Conservation (phyloP, 352 stramenopile species). For the Phytophthora parvispora region DNA sequence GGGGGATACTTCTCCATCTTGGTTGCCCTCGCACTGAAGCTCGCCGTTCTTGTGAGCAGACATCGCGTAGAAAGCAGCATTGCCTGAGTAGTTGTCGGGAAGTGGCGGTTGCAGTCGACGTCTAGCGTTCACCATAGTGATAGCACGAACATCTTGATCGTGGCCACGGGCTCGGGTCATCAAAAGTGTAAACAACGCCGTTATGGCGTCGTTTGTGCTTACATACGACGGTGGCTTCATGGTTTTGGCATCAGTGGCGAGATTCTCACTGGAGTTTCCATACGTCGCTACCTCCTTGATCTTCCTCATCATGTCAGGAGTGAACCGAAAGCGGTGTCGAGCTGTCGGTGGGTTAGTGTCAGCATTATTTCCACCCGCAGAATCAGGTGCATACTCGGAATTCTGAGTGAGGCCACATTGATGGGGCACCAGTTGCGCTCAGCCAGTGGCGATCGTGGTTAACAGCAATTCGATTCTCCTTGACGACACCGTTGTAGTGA, state of each 20-base stretch:
- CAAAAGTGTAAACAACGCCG: slow-evolving; percentile 54
- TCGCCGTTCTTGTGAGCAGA: slow-evolving; percentile 42
- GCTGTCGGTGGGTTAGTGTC: slow-evolving; percentile 13
- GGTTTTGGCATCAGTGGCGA: too few species aligned
- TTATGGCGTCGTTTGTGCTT: slow-evolving; percentile 64
- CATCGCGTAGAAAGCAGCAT: slow-evolving; percentile 64
- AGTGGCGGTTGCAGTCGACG: slow-evolving; percentile 50
- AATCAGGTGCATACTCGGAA: too few species aligned
- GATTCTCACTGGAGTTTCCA: too few species aligned
- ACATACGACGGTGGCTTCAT: slow-evolving; percentile 39
- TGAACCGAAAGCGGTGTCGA: slow-evolving; percentile 55
- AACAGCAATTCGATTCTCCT: slow-evolving; percentile 33
- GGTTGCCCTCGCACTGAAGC: slow-evolving; percentile 19
- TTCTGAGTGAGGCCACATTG: slow-evolving; percentile 47
- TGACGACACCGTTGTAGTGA: slow-evolving; percentile 49
- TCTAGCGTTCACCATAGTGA: slow-evolving; percentile 60
- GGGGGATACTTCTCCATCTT: neutral
- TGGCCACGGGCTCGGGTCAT: slow-evolving; percentile 61
- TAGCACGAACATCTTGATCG: slow-evolving; percentile 49
- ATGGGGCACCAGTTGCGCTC: slow-evolving; percentile 12
- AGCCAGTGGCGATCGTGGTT: slow-evolving; percentile 56
- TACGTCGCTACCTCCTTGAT: slow-evolving; percentile 50
- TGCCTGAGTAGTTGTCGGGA: slow-evolving; percentile 55
- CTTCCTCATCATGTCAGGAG: slow-evolving; percentile 40
- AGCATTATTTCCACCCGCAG: neutral